Conservation (phyloP, 2,329 filamentous ascomycete genomes). For the Cladosporium sp. region DNA sequence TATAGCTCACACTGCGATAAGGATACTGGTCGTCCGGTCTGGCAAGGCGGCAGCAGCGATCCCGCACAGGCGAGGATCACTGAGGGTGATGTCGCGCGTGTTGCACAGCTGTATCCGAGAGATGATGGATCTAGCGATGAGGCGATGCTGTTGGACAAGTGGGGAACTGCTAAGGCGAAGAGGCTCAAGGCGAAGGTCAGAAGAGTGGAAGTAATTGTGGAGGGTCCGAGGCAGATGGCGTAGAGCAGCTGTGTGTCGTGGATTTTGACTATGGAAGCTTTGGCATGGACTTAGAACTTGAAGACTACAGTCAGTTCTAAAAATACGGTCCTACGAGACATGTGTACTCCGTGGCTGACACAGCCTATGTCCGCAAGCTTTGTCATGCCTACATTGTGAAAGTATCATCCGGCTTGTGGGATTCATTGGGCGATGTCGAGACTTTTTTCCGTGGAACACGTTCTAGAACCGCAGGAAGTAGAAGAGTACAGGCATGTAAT, state of each 20-base stretch:
- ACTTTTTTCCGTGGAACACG: too few relatives aligned
- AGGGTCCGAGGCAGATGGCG: background rate
- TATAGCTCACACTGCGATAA: background rate
- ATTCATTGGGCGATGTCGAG: too few relatives aligned
- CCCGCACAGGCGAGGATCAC: background rate
- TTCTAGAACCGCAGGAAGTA: too few relatives aligned
- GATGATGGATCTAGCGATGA: background rate
- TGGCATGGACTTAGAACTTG: too few relatives aligned
- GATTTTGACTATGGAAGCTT: too few relatives aligned
- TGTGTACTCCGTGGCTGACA: too few relatives aligned
- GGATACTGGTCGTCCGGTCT: background rate
- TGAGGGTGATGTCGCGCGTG: constrained; percentile 5
- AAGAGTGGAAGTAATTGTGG: background rate
- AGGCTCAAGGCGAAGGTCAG: background rate
- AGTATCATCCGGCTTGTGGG: too few relatives aligned
- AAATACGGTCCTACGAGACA: too few relatives aligned
- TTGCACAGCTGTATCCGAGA: constrained; percentile 9
- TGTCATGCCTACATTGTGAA: too few relatives aligned
- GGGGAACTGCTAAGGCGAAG: background rate
- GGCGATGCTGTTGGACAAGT: background rate
- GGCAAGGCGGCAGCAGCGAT: constrained; percentile 3
- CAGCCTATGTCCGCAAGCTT: too few relatives aligned
- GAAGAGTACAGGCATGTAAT: too few relatives aligned
- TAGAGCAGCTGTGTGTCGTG: background rate
- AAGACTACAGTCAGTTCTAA: too few relatives aligned